Conservation (phyloP, 2,329 filamentous ascomycete species). For the Ambrosiella cleistominuta region DNA sequence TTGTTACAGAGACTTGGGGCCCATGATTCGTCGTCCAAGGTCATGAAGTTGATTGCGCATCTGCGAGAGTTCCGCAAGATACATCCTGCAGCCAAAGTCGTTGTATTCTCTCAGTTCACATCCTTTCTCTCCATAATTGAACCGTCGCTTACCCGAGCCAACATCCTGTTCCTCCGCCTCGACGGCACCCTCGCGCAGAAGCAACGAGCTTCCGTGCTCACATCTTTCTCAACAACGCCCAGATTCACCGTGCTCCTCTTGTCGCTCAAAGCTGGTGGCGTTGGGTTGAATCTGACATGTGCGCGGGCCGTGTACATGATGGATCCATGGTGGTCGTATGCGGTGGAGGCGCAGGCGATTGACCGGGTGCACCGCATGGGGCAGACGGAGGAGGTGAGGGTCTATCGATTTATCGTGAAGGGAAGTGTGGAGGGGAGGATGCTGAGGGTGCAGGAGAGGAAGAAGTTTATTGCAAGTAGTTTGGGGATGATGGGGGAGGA, state of each 20-base stretch:
- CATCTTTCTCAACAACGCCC: conserved; percentile 42
- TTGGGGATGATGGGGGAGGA: conserved; percentile 91
- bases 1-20: conserved; percentile 42
- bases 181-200: conserved; percentile 86
- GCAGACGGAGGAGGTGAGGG: conserved; percentile 68
- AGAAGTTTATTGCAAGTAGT: conserved; percentile 91
- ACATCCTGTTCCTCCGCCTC: conserved; percentile 68
- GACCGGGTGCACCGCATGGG: conserved; percentile 97
- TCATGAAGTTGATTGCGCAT: conserved; percentile 59
- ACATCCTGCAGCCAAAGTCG: conserved; percentile 60
- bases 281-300: conserved; percentile 80
- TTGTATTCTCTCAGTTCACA: conserved; percentile 95
- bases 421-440: conserved; percentile 91
- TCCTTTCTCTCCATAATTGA: conserved; percentile 87
- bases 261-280: conserved; percentile 75
- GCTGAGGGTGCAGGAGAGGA: conserved; percentile 81
- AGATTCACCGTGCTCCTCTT: conserved; percentile 63
- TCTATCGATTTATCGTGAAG: conserved; percentile 76
- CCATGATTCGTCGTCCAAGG: conserved; percentile 69
- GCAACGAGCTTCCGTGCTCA: conserved; percentile 58
- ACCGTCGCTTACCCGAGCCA: conserved; percentile 53
- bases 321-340: conserved; percentile 99
- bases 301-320: conserved; percentile 93
- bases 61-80: conserved; percentile 50
- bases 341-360: conserved; percentile 90